A percentile compares a stretch with the other conserved stretches of the same genome.
Evolutionary conservation across 2,329 filamentous ascomycete species (phyloP).

Genomic region (Aspergillus ruber): DNA sequence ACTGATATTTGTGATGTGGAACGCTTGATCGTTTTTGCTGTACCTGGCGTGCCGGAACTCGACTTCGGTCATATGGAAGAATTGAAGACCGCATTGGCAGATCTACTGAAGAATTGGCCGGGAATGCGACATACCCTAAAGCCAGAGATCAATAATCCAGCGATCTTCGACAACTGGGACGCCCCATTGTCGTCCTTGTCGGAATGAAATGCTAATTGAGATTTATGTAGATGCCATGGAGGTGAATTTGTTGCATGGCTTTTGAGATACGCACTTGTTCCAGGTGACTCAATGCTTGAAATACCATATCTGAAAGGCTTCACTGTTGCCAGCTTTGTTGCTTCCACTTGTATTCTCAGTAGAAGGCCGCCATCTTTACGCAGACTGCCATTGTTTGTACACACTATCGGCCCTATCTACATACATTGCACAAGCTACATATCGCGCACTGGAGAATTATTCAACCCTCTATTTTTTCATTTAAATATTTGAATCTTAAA

Average conservation of each 20-base stretch:
- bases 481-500: background rate
- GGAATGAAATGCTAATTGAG: background rate
- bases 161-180: constrained; percentile 1
- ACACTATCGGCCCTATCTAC: background rate
- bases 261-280: background rate
- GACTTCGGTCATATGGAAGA: constrained; percentile 12
- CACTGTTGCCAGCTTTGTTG: background rate
- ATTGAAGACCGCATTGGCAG: constrained; percentile 8
- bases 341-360: background rate
- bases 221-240: background rate
- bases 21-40: background rate
- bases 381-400: background rate
- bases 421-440: no score
- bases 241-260: background rate
- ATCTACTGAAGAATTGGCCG: constrained; percentile 10
- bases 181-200: background rate
- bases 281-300: background rate
- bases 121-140: constrained; percentile 8
- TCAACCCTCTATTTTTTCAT: background rate
- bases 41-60: constrained; percentile 7
- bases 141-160: constrained; percentile 11
- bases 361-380: background rate
- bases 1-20: constrained; percentile 10
- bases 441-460: background rate
- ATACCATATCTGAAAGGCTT: background rate